Evolutionary conservation across 495 filamentous ascomycete species (phyloP).

Genomic region (Elasticomyces elasticus): DNA sequence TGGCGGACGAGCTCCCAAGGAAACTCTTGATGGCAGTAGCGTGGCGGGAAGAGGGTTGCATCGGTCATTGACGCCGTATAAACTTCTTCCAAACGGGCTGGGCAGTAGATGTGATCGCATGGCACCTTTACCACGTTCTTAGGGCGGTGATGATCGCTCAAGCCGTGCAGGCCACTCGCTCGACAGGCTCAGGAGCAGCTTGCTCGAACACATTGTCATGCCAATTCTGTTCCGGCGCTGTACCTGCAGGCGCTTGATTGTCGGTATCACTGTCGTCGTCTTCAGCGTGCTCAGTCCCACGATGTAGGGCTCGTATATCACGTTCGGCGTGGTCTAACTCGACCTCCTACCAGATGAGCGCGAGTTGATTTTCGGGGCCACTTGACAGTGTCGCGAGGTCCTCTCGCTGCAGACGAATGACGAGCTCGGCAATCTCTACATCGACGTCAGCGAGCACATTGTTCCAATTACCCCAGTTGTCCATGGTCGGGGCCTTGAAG

Average conservation of each 20-base stretch:
- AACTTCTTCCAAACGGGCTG: neutral
- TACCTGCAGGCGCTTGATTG: too few relatives aligned
- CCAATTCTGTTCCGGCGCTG: too few relatives aligned
- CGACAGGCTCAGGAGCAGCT: neutral
- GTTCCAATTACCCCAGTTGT: neutral
- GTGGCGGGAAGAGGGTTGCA: neutral
- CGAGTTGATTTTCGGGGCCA: neutral
- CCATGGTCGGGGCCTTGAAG: neutral
- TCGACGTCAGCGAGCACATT: neutral
- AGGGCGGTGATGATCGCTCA: neutral
- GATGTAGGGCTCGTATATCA: too few relatives aligned
- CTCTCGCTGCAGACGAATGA: neutral
- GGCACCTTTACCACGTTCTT: neutral
- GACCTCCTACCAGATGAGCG: too few relatives aligned
- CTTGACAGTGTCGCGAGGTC: neutral
- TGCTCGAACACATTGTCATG: too few relatives aligned
- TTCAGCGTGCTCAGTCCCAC: too few relatives aligned
- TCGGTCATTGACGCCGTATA: neutral
- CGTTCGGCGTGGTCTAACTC: too few relatives aligned
- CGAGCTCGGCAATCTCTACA: neutral
- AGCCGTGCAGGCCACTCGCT: neutral
- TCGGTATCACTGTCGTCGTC: too few relatives aligned
- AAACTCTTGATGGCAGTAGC: slow-evolving; percentile 19
- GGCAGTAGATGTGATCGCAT: neutral
- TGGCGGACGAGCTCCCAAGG: slow-evolving; percentile 26